A percentile compares a stretch with the other conserved stretches of the same genome.
phyloP scores from a whole-genome alignment of 805 yeast species.

The Pichia phayaonensis region DNA sequence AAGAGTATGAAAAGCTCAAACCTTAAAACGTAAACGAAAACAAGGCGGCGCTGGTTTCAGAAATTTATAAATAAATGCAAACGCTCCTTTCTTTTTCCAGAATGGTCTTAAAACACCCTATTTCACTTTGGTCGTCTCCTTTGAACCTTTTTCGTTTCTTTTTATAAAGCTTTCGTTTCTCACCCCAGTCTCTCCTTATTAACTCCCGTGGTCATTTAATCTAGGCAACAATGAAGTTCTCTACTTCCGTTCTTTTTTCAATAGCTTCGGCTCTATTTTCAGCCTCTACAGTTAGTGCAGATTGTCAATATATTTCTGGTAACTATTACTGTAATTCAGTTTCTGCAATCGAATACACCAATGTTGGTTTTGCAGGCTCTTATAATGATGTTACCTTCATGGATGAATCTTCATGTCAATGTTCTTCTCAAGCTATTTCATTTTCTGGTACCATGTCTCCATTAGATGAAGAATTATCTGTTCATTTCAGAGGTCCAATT shows the following conservation, averaged over 20 bases:
- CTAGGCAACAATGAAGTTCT: conserved; percentile 10
- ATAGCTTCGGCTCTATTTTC: conserved; percentile 15
- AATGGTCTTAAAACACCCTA: too few species aligned
- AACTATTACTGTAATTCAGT: conserved; percentile 79
- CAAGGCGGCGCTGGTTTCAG: background rate
- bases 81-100: background rate
- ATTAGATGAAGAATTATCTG: conserved; percentile 76
- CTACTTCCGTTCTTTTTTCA: conserved; percentile 8
- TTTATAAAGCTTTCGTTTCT: background rate
- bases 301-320: conserved; percentile 44
- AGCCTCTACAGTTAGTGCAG: conserved; percentile 17
- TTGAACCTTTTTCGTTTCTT: background rate
- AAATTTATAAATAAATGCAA: background rate
- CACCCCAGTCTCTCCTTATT: conserved; percentile 9
- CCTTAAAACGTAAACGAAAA: background rate
- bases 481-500: conserved; percentile 88
- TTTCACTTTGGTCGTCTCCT: background rate
- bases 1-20: background rate
- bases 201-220: background rate
- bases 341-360: conserved; percentile 43
- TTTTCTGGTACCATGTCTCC: conserved; percentile 75
- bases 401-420: conserved; percentile 52
- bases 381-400: conserved; percentile 67
- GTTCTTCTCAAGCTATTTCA: conserved; percentile 48
- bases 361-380: conserved; percentile 80